Evolutionary conservation across 1,284 basidiomycete species (phyloP).

Genomic region (Neolentinus lepideus): DNA sequence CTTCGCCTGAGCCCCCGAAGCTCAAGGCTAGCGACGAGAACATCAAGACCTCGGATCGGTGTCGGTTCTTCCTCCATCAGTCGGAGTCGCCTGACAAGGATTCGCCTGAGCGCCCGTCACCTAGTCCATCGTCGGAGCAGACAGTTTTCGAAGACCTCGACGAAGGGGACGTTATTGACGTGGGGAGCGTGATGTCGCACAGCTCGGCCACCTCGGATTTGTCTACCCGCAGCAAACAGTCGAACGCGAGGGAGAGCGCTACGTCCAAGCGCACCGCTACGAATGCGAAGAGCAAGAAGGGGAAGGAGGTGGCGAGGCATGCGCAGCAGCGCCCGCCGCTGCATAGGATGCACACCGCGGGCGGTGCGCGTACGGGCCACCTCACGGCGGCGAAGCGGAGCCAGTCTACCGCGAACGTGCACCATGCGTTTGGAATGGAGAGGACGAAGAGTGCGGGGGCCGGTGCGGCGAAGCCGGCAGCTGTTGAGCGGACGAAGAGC

Average conservation of each 20-base stretch:
- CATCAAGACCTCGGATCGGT: slow-evolving; percentile 28
- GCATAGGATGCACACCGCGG: not conserved
- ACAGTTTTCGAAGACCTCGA: not conserved
- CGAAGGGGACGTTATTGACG: not conserved
- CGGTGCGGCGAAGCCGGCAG: not conserved
- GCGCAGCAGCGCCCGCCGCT: not conserved
- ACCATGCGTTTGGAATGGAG: not conserved
- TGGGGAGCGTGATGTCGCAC: slow-evolving; percentile 19
- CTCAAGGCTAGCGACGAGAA: slow-evolving; percentile 20
- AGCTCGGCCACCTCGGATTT: slow-evolving; percentile 12
- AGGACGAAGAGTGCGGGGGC: not conserved
- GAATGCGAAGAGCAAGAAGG: not conserved
- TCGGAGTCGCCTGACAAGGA: slow-evolving; percentile 30
- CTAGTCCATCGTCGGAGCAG: not conserved
- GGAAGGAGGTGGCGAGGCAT: not conserved
- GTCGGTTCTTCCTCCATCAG: slow-evolving; percentile 35
- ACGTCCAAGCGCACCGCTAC: not conserved
- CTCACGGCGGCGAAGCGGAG: not conserved
- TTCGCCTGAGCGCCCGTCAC: slow-evolving; percentile 22
- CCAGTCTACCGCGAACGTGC: not conserved
- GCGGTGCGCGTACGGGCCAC: not conserved
- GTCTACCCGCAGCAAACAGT: not conserved
- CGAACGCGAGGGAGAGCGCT: not conserved
- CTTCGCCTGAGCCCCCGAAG: slow-evolving; percentile 5
- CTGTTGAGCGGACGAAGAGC: not conserved